Evolutionary conservation across 2,329 filamentous ascomycete species (phyloP).

Genomic region (Paraconiothyrium brasiliense): DNA sequence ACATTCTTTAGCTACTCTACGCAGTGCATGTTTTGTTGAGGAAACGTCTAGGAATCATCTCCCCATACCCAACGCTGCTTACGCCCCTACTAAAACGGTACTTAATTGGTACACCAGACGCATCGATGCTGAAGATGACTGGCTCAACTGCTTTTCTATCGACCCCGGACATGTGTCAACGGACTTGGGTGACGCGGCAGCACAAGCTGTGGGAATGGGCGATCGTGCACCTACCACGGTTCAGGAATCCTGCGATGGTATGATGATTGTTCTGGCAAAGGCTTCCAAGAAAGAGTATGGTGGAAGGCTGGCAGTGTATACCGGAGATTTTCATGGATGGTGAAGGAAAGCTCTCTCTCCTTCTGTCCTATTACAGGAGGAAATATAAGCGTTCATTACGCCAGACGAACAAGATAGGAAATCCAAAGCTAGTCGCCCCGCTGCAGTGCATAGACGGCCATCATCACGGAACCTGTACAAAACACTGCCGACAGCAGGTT

Average conservation of each 20-base stretch:
- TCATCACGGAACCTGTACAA: too few species aligned
- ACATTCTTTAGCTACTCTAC: neutral
- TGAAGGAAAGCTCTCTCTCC: neutral
- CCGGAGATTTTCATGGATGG: constrained; percentile 1
- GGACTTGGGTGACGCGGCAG: constrained; percentile 19
- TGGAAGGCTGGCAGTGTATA: constrained; percentile 2
- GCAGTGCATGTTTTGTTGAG: neutral
- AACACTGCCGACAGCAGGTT: too few species aligned
- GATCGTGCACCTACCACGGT: constrained; percentile 14
- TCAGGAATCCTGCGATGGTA: constrained; percentile 21
- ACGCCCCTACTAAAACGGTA: constrained; percentile 21
- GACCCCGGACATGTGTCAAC: constrained; percentile 20
- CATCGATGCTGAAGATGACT: constrained; percentile 17
- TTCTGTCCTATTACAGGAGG: neutral
- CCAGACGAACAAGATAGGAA: too few species aligned
- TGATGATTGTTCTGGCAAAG: constrained; percentile 14
- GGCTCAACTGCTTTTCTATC: constrained; percentile 20
- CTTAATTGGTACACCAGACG: constrained; percentile 20
- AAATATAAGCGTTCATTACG: too few species aligned
- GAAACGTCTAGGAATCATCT: constrained; percentile 18
- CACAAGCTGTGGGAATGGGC: constrained; percentile 12
- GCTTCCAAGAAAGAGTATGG: constrained; percentile 9
- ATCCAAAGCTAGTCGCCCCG: too few species aligned
- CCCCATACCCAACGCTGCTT: constrained; percentile 21
- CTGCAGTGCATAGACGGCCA: too few species aligned